Percentiles rank a stretch among this genome's conserved stretches.
phyloP scores from a whole-genome alignment of 495 filamentous ascomycete species.

The Choiromyces venosus region DNA sequence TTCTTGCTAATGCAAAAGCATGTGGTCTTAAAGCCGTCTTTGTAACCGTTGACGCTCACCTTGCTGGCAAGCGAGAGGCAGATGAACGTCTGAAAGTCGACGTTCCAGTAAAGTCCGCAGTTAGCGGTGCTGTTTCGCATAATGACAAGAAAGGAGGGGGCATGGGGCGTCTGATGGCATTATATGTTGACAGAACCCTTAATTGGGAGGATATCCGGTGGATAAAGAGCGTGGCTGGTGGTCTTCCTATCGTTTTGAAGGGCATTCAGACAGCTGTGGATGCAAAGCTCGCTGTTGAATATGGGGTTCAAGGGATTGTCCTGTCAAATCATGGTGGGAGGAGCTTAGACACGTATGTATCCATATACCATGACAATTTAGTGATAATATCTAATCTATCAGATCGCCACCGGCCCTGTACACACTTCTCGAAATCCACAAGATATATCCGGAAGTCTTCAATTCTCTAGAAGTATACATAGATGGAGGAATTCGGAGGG shows the following conservation, averaged over 20 bases:
- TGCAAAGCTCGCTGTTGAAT: conserved; percentile 52
- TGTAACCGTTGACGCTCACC: conserved; percentile 63
- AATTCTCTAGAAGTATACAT: conserved; percentile 58
- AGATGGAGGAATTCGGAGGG: conserved; percentile 61
- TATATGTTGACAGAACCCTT: conserved; percentile 65
- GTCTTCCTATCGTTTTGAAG: conserved; percentile 56
- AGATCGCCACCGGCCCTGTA: conserved; percentile 55
- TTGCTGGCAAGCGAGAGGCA: conserved; percentile 55
- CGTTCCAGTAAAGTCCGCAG: conserved; percentile 43
- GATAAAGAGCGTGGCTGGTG: conserved; percentile 47
- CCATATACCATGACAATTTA: neutral
- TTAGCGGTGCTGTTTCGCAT: conserved; percentile 37
- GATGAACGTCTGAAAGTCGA: conserved; percentile 33
- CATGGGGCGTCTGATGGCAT: conserved; percentile 64
- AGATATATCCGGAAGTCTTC: conserved; percentile 57
- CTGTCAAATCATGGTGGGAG: conserved; percentile 67
- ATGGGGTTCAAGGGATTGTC: conserved; percentile 54
- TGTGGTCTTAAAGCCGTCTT: conserved; percentile 62
- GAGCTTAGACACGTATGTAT: conserved; percentile 54
- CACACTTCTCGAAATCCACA: conserved; percentile 59
- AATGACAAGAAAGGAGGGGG: conserved; percentile 67
- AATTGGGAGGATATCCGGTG: conserved; percentile 68
- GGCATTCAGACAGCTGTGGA: conserved; percentile 61
- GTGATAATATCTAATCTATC: neutral
- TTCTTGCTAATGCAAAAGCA: conserved; percentile 55